A percentile compares a stretch with the other conserved stretches of the same genome.
phyloP scores from a whole-genome alignment of 2,329 filamentous ascomycete genomes.

The Bimuria novae-zelandiae region DNA sequence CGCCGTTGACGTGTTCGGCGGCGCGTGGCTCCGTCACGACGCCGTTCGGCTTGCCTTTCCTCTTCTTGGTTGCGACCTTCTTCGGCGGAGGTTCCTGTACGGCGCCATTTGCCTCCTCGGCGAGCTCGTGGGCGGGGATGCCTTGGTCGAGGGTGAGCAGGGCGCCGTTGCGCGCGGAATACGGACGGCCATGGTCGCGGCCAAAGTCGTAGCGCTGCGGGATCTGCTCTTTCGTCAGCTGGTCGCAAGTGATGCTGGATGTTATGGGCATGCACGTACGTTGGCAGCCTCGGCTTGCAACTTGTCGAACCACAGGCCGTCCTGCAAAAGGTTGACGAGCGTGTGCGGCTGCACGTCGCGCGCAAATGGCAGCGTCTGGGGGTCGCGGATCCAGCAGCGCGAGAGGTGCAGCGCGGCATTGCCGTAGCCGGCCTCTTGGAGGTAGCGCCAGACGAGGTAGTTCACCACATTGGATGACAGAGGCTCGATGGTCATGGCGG shows the following conservation, averaged over 20 bases:
- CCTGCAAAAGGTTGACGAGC: constrained; percentile 65
- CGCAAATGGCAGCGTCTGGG: constrained; percentile 65
- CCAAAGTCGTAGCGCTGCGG: constrained; percentile 45
- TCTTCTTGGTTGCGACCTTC: constrained; percentile 33
- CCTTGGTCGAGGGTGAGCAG: constrained; percentile 43
- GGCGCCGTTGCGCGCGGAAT: constrained; percentile 44
- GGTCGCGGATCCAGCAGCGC: constrained; percentile 66
- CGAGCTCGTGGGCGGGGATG: constrained; percentile 41
- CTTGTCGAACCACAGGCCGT: constrained; percentile 60
- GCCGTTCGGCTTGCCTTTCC: constrained; percentile 45
- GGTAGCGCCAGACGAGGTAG: constrained; percentile 65
- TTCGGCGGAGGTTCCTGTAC: constrained; percentile 42
- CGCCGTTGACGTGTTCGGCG: constrained; percentile 23
- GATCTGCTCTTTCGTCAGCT: constrained; percentile 34
- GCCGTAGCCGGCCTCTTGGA: constrained; percentile 54
- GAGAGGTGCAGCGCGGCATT: constrained; percentile 64
- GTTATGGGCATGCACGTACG: constrained; percentile 28
- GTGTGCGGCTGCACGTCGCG: constrained; percentile 62
- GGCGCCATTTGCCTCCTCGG: constrained; percentile 37
- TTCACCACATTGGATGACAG: constrained; percentile 68
- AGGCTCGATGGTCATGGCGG: constrained; percentile 49
- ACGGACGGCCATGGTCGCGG: constrained; percentile 46
- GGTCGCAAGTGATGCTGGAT: not conserved
- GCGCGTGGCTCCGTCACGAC: not conserved
- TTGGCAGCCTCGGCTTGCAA: constrained; percentile 43